Evolutionary conservation across 83 land plant genomes (phyloP), one percentile per base, ranked within the genome.

Genomic region (Diphasiastrum complanatum): DNA sequence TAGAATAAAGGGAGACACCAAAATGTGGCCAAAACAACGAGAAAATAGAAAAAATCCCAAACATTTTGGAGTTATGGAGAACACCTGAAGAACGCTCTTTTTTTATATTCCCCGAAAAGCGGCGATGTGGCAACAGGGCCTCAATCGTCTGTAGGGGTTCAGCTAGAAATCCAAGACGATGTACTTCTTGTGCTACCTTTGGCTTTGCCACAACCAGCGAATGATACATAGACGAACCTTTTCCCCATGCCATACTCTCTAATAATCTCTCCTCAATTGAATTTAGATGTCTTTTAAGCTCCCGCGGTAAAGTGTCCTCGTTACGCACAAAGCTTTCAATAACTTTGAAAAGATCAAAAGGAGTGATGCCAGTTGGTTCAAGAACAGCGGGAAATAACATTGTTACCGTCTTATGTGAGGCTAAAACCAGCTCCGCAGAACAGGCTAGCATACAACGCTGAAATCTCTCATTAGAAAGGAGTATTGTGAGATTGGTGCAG

Each of bases 371-470:
- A 53, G 91, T 82, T 72, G 83, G 80, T 67, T 86, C 99, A 63
- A 95, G 62, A 33, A 95, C 97, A 32, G 86, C 81, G 62, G 97
- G 96, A 68, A 95, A 95, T 61, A 84, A 62, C 92, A 89, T 82
- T 6, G 84, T 80, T 4, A 82, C 86, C 10, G 99, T 86, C 61
- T 89, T 89, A 65, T 86, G 96, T 1, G 99, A 76, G 5, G 92
- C 86, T 38, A 95, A 66, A 63, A 95, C 99, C 31, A 95, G 66
- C 67, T 95, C 99, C 24, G 96, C 96, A 33, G 97, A 89, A 74
- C 99, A 95, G 30, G 99, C 96, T 51, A 95, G 87, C 99, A 95
- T 86, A 69, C 99, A 95, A 33, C 99, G 74, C 62, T 95, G 99
- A 61, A 95, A 95, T 48, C 96, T 80, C 68, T 95, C 99, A 77